Base-by-base conservation (phyloP, 768 basidiomycete genomes). In the Auriculariales sp. region DNA sequence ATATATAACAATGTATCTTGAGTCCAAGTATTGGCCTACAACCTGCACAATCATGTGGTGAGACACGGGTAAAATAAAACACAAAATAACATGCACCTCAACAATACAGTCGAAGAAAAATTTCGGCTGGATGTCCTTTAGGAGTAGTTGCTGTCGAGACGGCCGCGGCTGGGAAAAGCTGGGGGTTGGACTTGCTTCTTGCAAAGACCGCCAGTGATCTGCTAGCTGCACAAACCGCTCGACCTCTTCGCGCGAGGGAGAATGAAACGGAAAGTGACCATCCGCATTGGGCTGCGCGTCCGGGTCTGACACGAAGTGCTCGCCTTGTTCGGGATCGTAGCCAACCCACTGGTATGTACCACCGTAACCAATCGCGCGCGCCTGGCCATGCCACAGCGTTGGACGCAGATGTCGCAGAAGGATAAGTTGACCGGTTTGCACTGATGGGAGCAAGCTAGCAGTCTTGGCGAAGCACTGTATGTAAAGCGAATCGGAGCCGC, bases 321-420 rank as follows among this genome's bases (percentile, higher is more conserved):
- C 45, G 9, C 52, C 52, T 28, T 35, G 25, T 4, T 24, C n/a
- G 2, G 52, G 47, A 24, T 50, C 49, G 33, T 48, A 53, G 6
- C 39, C 52, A 36, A 49, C 49, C 52, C 52, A 53, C 35, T 32
- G n/a, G n/a, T 49, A 34, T n/a, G 30, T 30, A 33, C 50, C 52
- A 46, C 46, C 46, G 44, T 49, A 53, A 22, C 52, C 42, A 12
- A 19, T 34, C 25, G 42, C 52, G 22, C 49, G 52, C 19, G 17
- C 6, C 35, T 28, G 29, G 15, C 44, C 52, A 6, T 44, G 14
- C 25, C 44, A 50, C 33, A 53, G 49, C 25, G 32, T 34, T n/a
- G n/a, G n/a, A n/a, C n/a, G n/a, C 11, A 53, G 30, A 10, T 53
- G 30, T 36, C 44, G 19, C 12, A 53, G 45, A 6, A 53, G 31